Percentiles rank a stretch among this genome's conserved stretches.
phyloP scores from a whole-genome alignment of 106 monocot genomes.

The Triglochin maritima region DNA sequence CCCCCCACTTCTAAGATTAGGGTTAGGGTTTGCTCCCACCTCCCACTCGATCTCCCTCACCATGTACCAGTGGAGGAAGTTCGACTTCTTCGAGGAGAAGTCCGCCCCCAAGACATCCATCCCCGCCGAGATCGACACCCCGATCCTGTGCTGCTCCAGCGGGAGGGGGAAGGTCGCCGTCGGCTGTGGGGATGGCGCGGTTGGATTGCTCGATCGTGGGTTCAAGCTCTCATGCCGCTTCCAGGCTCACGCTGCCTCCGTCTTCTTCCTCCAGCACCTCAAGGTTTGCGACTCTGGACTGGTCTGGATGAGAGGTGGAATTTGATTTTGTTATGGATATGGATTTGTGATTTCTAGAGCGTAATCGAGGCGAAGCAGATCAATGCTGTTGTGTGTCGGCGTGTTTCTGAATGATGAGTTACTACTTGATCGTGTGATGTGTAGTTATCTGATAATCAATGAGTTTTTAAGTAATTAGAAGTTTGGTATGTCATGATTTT shows the following conservation, averaged over 20 bases:
- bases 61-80: constrained; percentile 48
- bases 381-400: too few species aligned
- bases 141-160: constrained; percentile 55
- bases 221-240: constrained; percentile 63
- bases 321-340: neutral
- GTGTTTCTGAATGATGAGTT: too few species aligned
- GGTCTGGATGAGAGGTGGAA: neutral
- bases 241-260: constrained; percentile 59
- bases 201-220: constrained; percentile 63
- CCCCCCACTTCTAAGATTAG: too few species aligned
- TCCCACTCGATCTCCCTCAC: too few species aligned
- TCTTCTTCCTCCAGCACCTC: constrained; percentile 82
- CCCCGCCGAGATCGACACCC: constrained; percentile 43
- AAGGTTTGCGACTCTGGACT: constrained; percentile 33
- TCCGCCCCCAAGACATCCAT: constrained; percentile 40
- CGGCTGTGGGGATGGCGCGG: constrained; percentile 71
- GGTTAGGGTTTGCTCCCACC: too few species aligned
- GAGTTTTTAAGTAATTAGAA: too few species aligned
- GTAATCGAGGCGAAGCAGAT: too few species aligned
- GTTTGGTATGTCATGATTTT: too few species aligned
- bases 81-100: constrained; percentile 99
- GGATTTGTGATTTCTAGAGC: neutral
- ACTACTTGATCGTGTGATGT: too few species aligned
- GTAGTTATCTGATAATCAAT: too few species aligned
- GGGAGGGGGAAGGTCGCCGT: constrained; percentile 61